Evolutionary conservation across 2,329 filamentous ascomycete genomes (phyloP).

Genomic region (Plectosphaerella cucumerina): DNA sequence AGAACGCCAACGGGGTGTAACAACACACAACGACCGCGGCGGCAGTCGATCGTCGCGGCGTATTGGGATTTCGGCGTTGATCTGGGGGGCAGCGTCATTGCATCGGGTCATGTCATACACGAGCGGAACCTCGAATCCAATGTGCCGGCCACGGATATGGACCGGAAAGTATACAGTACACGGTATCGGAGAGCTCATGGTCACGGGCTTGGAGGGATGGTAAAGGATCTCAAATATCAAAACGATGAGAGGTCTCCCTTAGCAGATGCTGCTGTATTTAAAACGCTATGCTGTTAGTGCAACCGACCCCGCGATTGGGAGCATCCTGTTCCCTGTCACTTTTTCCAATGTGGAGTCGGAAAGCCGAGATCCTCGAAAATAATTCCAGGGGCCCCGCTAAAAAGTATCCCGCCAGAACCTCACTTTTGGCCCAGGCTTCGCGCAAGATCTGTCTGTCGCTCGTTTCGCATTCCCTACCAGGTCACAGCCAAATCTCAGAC

Average conservation of each 20-base stretch:
- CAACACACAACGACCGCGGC: not conserved
- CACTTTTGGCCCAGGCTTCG: not conserved
- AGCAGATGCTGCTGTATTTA: not conserved
- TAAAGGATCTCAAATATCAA: not conserved
- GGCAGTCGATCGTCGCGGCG: not conserved
- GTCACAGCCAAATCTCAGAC: constrained; percentile 4
- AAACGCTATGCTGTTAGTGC: not conserved
- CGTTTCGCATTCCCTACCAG: constrained; percentile 3
- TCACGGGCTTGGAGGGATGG: not conserved
- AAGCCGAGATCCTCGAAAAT: not conserved
- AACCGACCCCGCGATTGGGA: not conserved
- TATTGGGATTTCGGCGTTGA: not conserved
- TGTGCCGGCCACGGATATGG: not conserved
- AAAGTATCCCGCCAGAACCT: constrained; percentile 1
- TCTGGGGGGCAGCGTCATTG: not conserved
- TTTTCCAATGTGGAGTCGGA: not conserved
- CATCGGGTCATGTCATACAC: too few relatives aligned
- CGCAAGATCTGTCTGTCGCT: constrained; percentile 8
- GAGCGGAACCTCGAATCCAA: too few relatives aligned
- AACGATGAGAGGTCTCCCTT: not conserved
- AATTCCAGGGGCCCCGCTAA: constrained; percentile 2
- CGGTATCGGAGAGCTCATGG: not conserved
- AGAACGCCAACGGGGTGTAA: not conserved
- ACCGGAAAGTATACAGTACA: not conserved
- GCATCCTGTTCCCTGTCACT: not conserved